Conservation (phyloP, 31 red algal genomes). For the Odonthalia washingtoniensis region DNA sequence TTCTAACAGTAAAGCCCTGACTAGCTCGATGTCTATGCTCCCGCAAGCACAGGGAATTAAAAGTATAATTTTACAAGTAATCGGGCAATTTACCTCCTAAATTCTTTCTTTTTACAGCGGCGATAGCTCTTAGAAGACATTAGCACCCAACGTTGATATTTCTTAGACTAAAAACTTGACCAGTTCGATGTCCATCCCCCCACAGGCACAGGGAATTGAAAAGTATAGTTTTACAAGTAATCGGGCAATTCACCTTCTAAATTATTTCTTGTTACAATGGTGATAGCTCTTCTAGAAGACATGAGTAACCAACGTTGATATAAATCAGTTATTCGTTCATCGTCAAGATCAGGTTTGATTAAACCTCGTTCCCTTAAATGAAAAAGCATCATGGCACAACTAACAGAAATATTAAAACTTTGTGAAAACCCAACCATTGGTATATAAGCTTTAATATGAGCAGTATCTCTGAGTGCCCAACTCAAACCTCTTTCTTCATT, state of each 20-base stretch:
- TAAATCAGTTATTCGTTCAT: constrained; percentile 69
- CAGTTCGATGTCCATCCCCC: too few relatives aligned
- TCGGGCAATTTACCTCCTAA: constrained; percentile 65
- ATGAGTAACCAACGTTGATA: constrained; percentile 88
- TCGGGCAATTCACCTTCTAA: constrained; percentile 70
- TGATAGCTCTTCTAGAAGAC: constrained; percentile 71
- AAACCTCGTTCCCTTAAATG: constrained; percentile 74
- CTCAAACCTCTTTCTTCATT: constrained; percentile 96
- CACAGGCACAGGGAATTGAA: too few relatives aligned
- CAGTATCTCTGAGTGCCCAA: constrained; percentile 67
- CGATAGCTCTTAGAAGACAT: too few relatives aligned
- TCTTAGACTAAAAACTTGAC: too few relatives aligned
- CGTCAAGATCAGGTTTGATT: constrained; percentile 74
- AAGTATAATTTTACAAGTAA: too few relatives aligned
- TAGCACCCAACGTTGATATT: too few relatives aligned
- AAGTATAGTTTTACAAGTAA: too few relatives aligned
- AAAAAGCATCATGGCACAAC: constrained; percentile 81
- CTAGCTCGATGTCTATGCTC: too few relatives aligned
- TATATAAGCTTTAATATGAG: constrained; percentile 85
- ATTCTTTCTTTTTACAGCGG: too few relatives aligned
- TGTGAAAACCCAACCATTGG: constrained; percentile 95
- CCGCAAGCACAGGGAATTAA: too few relatives aligned
- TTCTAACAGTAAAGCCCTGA: too few relatives aligned
- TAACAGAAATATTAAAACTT: constrained; percentile 91
- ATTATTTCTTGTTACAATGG: constrained; percentile 76